phyloP scores from a whole-genome alignment of 306 rosid species.

The Clitoria ternatea region DNA sequence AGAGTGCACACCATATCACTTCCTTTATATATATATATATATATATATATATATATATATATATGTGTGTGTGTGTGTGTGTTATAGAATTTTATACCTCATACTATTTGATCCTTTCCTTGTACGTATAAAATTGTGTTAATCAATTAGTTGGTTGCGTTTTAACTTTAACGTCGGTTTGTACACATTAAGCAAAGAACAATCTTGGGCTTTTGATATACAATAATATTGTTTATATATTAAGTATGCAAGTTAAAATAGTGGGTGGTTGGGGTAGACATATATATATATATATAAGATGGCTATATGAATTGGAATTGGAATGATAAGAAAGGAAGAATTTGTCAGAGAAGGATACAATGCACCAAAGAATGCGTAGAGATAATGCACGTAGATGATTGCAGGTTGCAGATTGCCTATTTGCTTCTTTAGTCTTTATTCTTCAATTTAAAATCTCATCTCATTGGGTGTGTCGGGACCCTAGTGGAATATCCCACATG shows the following conservation, averaged over 20 bases:
- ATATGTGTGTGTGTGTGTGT: no score
- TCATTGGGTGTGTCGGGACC: conserved; percentile 47
- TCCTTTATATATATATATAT: no score
- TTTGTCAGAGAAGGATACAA: conserved; percentile 51
- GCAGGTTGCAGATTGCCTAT: conserved; percentile 10
- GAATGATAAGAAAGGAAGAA: conserved; percentile 36
- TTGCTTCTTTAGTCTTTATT: conserved; percentile 36
- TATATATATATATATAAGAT: background rate
- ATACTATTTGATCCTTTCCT: no score
- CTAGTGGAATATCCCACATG: conserved; percentile 64
- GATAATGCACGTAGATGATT: conserved; percentile 23
- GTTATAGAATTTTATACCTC: no score
- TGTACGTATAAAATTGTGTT: no score
- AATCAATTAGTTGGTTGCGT: no score
- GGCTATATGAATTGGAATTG: conserved; percentile 24
- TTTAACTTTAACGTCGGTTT: no score
- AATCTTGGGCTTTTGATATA: background rate
- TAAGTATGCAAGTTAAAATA: background rate
- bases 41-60: no score
- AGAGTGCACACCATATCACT: no score
- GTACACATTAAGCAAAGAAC: background rate
- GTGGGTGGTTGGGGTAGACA: conserved; percentile 27
- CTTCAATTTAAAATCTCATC: conserved; percentile 30
- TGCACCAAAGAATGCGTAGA: conserved; percentile 38
- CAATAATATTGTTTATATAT: background rate